Conservation (phyloP, 495 filamentous ascomycete genomes). For the Tetracladium setigerum region DNA sequence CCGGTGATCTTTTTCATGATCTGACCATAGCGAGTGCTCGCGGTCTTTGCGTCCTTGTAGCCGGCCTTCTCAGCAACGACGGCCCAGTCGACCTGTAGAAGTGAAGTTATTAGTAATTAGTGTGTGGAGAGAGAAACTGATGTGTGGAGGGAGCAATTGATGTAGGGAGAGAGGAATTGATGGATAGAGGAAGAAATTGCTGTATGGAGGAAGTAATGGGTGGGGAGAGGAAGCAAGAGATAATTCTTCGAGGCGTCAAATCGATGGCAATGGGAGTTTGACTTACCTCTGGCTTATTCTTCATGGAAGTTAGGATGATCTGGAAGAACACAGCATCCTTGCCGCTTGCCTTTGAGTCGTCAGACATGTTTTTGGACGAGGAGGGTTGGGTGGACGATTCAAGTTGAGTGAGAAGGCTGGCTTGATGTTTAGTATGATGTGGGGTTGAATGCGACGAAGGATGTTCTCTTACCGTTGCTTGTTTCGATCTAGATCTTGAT, state of each 20-base stretch:
- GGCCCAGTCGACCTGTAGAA: constrained; percentile 19
- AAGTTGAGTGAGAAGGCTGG: no score
- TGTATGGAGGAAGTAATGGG: no score
- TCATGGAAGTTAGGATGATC: constrained; percentile 1
- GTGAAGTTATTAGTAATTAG: not conserved
- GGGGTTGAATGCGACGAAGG: no score
- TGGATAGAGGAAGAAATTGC: not conserved
- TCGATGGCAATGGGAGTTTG: not conserved
- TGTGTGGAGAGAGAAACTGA: not conserved
- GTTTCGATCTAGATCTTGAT: no score
- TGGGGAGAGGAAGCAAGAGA: not conserved
- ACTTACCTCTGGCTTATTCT: constrained; percentile 11
- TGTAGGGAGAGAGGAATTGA: not conserved
- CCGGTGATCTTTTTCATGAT: constrained; percentile 16
- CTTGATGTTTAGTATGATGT: no score
- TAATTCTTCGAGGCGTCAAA: not conserved
- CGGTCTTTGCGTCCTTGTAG: constrained; percentile 7
- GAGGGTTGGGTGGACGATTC: no score
- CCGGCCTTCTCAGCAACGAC: constrained; percentile 14
- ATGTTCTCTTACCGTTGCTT: no score
- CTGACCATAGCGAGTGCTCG: constrained; percentile 13
- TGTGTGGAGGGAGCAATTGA: not conserved
- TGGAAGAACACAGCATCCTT: constrained; percentile 4
- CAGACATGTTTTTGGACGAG: no score
- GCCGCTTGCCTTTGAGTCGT: no score